Evolutionary conservation across 2,329 filamentous ascomycete genomes (phyloP).

Genomic region (Aspergillus pseudoglaucus): DNA sequence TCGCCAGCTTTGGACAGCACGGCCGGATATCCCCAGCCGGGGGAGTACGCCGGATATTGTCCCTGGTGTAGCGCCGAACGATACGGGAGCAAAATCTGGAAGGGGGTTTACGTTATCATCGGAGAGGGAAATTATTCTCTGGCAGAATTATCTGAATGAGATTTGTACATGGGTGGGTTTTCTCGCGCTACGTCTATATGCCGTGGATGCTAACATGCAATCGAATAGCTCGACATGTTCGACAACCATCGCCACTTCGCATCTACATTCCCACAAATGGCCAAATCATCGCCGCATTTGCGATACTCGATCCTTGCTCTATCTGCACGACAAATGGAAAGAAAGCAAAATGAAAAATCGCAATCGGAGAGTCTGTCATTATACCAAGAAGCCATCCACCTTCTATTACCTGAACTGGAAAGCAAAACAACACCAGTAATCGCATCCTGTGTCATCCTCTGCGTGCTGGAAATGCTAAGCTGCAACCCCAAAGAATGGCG

Average conservation of each 20-base stretch:
- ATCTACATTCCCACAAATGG: conserved; percentile 43
- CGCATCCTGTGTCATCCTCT: conserved; percentile 48
- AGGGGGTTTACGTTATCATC: conserved; percentile 21
- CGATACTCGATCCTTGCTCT: conserved; percentile 47
- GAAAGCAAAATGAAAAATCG: conserved; percentile 34
- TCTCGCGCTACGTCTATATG: background rate
- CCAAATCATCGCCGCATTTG: conserved; percentile 39
- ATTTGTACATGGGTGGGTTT: conserved; percentile 23
- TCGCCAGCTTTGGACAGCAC: conserved; percentile 41
- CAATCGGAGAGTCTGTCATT: conserved; percentile 43
- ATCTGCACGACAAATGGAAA: conserved; percentile 47
- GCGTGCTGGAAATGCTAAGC: conserved; percentile 48
- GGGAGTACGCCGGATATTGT: conserved; percentile 16
- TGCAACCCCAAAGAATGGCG: conserved; percentile 45
- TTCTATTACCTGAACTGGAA: conserved; percentile 43
- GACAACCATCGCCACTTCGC: conserved; percentile 46
- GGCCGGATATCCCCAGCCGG: conserved; percentile 34
- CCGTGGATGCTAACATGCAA: background rate
- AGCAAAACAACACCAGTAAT: conserved; percentile 45
- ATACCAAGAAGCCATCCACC: conserved; percentile 48
- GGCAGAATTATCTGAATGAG: conserved; percentile 27
- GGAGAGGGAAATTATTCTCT: conserved; percentile 24
- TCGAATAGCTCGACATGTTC: conserved; percentile 46
- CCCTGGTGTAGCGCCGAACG: conserved; percentile 7
- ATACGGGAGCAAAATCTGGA: conserved; percentile 10